phyloP scores from a whole-genome alignment of 148 eudicot genomes.

The Diospyros lotus region DNA sequence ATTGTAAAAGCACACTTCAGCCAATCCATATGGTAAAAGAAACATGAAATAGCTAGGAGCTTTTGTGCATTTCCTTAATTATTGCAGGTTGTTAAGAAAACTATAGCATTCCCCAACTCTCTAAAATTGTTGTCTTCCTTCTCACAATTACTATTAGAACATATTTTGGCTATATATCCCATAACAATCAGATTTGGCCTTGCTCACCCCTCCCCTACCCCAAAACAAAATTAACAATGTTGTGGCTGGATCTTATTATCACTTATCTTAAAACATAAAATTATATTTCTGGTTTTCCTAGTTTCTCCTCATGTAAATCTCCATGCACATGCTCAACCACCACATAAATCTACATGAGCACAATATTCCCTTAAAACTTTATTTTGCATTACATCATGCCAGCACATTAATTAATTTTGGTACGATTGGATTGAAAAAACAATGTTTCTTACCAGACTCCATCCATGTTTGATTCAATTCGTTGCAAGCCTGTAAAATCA shows the following conservation, averaged over 20 bases:
- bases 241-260: background rate
- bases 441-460: constrained; percentile 71
- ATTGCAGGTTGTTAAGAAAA: background rate
- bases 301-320: no score
- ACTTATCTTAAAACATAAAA: no score
- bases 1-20: no score
- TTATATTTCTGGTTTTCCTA: no score
- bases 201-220: no score
- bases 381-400: background rate
- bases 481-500: constrained; percentile 75
- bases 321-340: background rate
- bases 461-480: constrained; percentile 95
- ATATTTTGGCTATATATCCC: no score
- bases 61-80: background rate
- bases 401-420: background rate
- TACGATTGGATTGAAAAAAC: background rate
- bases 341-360: background rate
- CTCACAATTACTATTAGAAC: no score
- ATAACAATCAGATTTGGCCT: no score
- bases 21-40: background rate
- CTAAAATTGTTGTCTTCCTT: no score
- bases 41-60: background rate
- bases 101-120: background rate
- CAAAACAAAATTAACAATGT: no score
- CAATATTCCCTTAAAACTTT: background rate